Conservation (phyloP, 2,329 filamentous ascomycete species). For the Berkeleyomyces basicola region DNA sequence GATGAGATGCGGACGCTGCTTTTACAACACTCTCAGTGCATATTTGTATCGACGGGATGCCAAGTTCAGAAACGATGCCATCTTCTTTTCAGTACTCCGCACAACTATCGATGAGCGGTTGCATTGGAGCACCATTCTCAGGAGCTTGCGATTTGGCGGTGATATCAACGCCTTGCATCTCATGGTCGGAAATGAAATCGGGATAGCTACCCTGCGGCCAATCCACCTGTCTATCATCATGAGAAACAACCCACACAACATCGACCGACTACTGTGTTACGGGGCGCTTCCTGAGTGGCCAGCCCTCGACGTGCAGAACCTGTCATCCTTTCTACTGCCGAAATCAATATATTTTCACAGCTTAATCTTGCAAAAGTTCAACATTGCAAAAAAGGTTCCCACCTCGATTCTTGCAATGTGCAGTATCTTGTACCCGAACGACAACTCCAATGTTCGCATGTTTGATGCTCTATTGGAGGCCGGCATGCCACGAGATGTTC, state of each 20-base stretch:
- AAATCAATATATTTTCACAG: constrained; percentile 2
- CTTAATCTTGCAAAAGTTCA: neutral
- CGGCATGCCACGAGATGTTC: constrained; percentile 3
- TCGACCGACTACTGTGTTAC: constrained; percentile 3
- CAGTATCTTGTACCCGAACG: neutral
- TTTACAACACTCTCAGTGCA: constrained; percentile 3
- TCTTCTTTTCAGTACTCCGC: constrained; percentile 2
- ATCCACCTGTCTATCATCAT: constrained; percentile 8
- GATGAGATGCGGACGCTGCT: neutral
- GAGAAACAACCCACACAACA: neutral
- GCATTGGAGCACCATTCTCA: constrained; percentile 1
- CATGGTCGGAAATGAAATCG: neutral
- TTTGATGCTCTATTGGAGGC: constrained; percentile 1
- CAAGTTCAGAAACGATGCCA: neutral
- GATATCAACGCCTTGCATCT: constrained; percentile 6
- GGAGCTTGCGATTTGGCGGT: neutral
- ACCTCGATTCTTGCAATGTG: constrained; percentile 4
- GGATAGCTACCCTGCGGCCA: neutral
- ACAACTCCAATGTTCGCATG: neutral
- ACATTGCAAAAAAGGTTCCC: neutral
- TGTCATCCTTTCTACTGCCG: neutral
- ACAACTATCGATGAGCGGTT: neutral
- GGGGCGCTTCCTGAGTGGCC: neutral
- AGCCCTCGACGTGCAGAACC: neutral
- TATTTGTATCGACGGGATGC: constrained; percentile 4